phyloP scores from a whole-genome alignment of 75 land plant genomes.

The Cryptomeria japonica region DNA sequence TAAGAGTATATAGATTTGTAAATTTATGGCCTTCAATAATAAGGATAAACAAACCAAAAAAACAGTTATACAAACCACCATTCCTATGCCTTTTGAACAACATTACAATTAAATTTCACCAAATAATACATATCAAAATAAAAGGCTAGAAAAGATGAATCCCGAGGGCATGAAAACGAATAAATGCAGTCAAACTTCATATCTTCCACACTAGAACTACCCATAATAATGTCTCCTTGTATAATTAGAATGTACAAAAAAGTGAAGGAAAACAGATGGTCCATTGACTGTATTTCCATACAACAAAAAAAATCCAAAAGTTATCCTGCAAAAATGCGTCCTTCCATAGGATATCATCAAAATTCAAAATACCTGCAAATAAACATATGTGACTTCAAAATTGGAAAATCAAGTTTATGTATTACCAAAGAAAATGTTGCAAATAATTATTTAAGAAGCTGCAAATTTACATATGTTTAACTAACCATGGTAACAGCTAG shows the following conservation, averaged over 20 bases:
- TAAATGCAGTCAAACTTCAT: neutral
- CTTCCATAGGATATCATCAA: neutral
- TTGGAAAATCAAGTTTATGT: neutral
- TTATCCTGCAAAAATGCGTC: neutral
- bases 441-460: neutral
- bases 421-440: neutral
- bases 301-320: neutral
- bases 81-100: no score
- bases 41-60: no score
- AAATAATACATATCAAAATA: no score
- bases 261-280: neutral
- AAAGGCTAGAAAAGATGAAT: no score
- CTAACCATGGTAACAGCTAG: neutral
- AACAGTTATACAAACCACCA: no score
- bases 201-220: neutral
- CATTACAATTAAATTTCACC: no score
- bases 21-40: no score
- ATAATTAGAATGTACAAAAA: neutral
- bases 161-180: neutral
- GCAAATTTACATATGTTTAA: neutral
- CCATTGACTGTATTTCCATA: neutral
- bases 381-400: neutral
- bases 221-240: neutral
- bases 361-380: conserved; percentile 4
- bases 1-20: no score